Conservation (phyloP, 306 rosid genomes). For the Casuarina glauca region DNA sequence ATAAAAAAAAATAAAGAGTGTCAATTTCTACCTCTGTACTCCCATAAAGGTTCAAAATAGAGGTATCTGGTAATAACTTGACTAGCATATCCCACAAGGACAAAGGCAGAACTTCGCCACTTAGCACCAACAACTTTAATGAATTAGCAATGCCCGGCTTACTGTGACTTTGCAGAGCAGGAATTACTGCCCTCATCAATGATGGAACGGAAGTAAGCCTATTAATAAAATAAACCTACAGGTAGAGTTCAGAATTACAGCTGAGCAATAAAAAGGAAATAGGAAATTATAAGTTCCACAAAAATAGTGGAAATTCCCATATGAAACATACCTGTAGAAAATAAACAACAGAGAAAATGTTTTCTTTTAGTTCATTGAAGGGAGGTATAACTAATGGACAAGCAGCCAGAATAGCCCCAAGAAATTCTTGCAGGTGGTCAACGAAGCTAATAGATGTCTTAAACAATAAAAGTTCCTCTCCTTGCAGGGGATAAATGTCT, state of each 20-base stretch:
- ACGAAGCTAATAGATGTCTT: conserved; percentile 83
- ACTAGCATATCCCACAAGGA: conserved; percentile 62
- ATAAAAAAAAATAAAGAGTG: conserved; percentile 13
- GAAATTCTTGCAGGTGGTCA: conserved; percentile 92
- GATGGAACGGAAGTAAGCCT: conserved; percentile 88
- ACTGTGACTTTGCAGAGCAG: conserved; percentile 46
- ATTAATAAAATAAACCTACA: conserved; percentile 67
- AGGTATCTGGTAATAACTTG: conserved; percentile 64
- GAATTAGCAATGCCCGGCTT: conserved; percentile 35
- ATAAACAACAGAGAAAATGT: conserved; percentile 56
- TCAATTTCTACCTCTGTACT: conserved; percentile 74
- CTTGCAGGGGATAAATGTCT: conserved; percentile 60
- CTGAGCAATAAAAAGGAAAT: conserved; percentile 21
- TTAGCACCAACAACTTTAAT: conserved; percentile 72
- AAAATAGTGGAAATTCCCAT: not conserved
- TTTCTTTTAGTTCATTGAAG: conserved; percentile 48
- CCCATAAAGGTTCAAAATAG: conserved; percentile 84
- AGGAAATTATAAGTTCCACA: conserved; percentile 4
- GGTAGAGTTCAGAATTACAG: conserved; percentile 23
- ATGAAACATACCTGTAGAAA: conserved; percentile 58
- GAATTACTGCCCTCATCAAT: conserved; percentile 72
- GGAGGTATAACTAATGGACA: conserved; percentile 83
- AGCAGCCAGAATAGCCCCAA: conserved; percentile 67
- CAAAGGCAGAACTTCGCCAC: conserved; percentile 77
- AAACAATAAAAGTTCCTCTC: conserved; percentile 66